Evolutionary conservation across 2,329 filamentous ascomycete species (phyloP).

Genomic region (Lecanicillium sp.): DNA sequence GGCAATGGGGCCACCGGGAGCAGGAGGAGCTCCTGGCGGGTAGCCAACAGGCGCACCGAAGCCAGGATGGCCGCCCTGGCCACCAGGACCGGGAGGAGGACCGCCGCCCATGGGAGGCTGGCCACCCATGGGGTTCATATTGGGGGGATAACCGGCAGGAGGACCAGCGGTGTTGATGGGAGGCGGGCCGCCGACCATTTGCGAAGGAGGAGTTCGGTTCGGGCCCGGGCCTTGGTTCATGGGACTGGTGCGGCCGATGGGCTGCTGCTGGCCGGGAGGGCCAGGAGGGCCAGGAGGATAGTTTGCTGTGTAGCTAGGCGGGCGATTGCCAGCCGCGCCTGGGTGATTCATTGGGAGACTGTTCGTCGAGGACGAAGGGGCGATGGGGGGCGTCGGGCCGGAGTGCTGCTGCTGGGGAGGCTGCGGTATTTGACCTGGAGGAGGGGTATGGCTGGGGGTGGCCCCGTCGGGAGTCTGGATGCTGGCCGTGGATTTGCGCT

Average conservation of each 20-base stretch:
- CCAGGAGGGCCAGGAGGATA: conserved; percentile 38
- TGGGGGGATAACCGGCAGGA: conserved; percentile 53
- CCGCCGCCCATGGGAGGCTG: conserved; percentile 29
- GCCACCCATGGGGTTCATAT: conserved; percentile 36
- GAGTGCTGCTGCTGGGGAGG: conserved; percentile 22
- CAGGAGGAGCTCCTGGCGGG: conserved; percentile 35
- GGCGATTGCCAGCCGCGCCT: conserved; percentile 46
- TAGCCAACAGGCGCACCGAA: conserved; percentile 39
- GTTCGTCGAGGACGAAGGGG: conserved; percentile 36
- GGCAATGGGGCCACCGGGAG: conserved; percentile 27
- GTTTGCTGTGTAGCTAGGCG: conserved; percentile 56
- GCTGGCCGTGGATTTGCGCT: conserved; percentile 64
- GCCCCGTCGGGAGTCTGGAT: conserved; percentile 42
- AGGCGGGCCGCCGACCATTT: conserved; percentile 57
- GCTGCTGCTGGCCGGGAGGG: conserved; percentile 3
- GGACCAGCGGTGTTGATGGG: conserved; percentile 57
- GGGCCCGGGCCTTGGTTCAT: conserved; percentile 39
- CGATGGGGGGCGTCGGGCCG: conserved; percentile 24
- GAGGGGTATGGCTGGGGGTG: conserved; percentile 25
- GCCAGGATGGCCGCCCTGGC: conserved; percentile 39
- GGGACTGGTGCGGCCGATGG: conserved; percentile 47
- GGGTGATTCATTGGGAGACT: conserved; percentile 55
- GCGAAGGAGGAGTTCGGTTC: conserved; percentile 48
- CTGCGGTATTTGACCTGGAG: conserved; percentile 43
- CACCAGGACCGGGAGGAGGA: conserved; percentile 34